Evolutionary conservation across 805 yeast species (phyloP).

Genomic region (Tetrapisispora fleetii): DNA sequence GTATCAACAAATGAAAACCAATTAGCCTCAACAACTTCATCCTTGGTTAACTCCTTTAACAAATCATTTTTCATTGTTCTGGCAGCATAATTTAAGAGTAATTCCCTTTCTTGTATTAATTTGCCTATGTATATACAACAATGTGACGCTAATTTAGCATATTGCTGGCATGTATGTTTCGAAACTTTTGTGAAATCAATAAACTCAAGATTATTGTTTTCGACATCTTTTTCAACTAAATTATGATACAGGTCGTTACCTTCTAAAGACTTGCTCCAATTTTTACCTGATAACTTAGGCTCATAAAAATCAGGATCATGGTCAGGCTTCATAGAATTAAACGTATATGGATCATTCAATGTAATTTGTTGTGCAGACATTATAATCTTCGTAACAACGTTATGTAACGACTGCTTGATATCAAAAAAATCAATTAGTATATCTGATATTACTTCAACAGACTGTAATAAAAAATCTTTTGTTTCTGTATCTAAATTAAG

Average conservation of each 20-base stretch:
- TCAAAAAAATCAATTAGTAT: slow-evolving; percentile 59
- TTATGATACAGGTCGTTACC: slow-evolving; percentile 37
- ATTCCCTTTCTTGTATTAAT: slow-evolving; percentile 60
- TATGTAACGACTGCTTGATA: slow-evolving; percentile 63
- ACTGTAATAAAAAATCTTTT: slow-evolving; percentile 25
- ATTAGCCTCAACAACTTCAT: slow-evolving; percentile 27
- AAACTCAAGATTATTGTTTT: slow-evolving; percentile 30
- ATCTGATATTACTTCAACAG: slow-evolving; percentile 20
- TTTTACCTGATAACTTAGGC: slow-evolving; percentile 10
- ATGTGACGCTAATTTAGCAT: slow-evolving; percentile 29
- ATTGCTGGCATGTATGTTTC: slow-evolving; percentile 25
- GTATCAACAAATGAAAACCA: slow-evolving; percentile 1
- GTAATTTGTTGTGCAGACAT: slow-evolving; percentile 64
- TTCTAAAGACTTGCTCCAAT: slow-evolving; percentile 5
- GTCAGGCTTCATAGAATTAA: slow-evolving; percentile 52
- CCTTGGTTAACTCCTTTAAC: slow-evolving; percentile 46
- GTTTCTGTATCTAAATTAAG: slow-evolving; percentile 20
- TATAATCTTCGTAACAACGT: slow-evolving; percentile 45
- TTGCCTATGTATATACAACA: slow-evolving; percentile 39
- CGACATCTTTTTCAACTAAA: slow-evolving; percentile 39
- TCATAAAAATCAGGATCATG: slow-evolving; percentile 27
- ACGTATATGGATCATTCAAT: slow-evolving; percentile 65
- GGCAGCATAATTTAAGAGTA: slow-evolving; percentile 61
- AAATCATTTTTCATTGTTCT: slow-evolving; percentile 70
- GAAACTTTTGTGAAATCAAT: slow-evolving; percentile 25